These are phyloP conservation scores for Cladosporium oxysporum DNA, from an alignment of 2,329 filamentous ascomycete species.

Conservation along the genomic window DNA sequence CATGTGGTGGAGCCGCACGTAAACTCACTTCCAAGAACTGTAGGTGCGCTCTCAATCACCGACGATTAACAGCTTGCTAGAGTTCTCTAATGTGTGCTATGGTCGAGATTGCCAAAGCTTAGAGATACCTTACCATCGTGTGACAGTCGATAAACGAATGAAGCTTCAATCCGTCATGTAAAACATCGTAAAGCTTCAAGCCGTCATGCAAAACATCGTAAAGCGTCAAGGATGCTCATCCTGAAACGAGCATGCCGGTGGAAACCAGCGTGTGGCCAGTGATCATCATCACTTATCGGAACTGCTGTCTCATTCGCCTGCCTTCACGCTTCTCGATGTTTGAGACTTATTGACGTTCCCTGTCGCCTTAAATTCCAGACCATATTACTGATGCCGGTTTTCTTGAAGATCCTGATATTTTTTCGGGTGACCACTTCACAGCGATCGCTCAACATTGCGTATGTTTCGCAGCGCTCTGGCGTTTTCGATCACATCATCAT, in stretches of 20 bases:
- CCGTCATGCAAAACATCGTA: neutral
- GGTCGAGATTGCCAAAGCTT: too few species aligned
- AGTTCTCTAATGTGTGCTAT: too few species aligned
- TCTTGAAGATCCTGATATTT: constrained; percentile 1
- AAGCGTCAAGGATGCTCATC: neutral
- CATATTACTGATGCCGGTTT: neutral
- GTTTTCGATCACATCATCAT: neutral
- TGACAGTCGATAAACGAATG: neutral
- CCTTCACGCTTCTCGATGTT: constrained; percentile 6
- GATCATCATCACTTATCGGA: neutral
- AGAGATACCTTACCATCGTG: too few species aligned
- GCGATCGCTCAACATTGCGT: neutral
- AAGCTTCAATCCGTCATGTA: neutral
- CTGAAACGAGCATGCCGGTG: neutral
- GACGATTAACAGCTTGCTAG: too few species aligned
- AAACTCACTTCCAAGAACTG: too few species aligned
- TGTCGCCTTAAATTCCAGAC: neutral
- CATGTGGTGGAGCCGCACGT: too few species aligned
- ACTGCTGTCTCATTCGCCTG: constrained; percentile 2
- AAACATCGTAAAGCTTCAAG: neutral
- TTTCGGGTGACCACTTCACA: neutral
- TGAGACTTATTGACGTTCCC: neutral
- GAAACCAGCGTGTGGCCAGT: neutral
- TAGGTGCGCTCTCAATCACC: too few species aligned
- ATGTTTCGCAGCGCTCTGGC: neutral